Base-by-base conservation (phyloP, 208 protist species). In the Acanthamoeba healyi region DNA sequence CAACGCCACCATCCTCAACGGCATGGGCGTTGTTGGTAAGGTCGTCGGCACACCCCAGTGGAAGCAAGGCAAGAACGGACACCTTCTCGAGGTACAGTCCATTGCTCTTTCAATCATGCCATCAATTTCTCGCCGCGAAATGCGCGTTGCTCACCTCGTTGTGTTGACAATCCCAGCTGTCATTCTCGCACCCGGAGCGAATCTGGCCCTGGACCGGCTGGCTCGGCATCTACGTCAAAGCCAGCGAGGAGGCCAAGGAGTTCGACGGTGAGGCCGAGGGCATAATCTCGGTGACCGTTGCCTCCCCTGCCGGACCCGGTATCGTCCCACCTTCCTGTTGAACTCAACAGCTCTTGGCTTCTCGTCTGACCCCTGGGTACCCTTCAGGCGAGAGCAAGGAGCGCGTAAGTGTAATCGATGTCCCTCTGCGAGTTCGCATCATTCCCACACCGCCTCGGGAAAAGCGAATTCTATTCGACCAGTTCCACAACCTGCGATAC, bases 401-500 rank as follows among this genome's bases (percentile, higher is more conserved):
- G 36, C 58, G 88, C 22, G 42, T 49, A 17, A 93, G 63, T 22
- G 29, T 36, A 6, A 72, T 89, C 22, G 81, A 90, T 1, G 54
- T 87, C 14, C 92, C 92, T 29, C 77, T 90, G 74, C 54, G 46
- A 7, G 94, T 97, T 0, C 26, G 24, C 10, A 94, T 98, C 1
- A 87, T 97, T 36, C 96, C 97, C 17, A 96, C 97, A 24, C 99
- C 99, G 42, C 94, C 97, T 29, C 96, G 98, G 15, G 10, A 77
- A 22, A 91, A 95, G 58, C 97, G 99, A 15, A 92, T 99, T 12
- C 97, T 99, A 38, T 98, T 98, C 92, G 99, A 99, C 94, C 98
- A 99, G 77, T 98, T 95, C 82, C 99, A 99, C 94, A 98, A 97
- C 79, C 97, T 99, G 92, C 96, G 97, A 22, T 99, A 99, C 95